Percentiles rank a stretch among this genome's conserved stretches.
Conservation (phyloP, 805 yeast species). For the Saccharomycopsis fermentans region DNA sequence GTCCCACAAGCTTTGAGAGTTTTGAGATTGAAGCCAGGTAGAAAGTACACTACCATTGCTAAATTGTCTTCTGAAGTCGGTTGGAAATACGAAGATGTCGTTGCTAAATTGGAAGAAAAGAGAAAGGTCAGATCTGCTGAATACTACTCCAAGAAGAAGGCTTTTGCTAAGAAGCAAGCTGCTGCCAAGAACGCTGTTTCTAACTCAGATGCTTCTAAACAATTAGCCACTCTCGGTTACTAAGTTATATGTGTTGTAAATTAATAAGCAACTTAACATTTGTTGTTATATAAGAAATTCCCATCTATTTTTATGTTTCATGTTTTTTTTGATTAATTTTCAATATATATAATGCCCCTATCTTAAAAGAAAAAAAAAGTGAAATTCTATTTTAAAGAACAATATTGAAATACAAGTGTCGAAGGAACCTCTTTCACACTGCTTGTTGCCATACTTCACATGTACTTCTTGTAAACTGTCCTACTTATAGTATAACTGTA, state of each 20-base stretch:
- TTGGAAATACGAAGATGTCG: slow-evolving; percentile 99
- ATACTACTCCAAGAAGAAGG: slow-evolving; percentile 97
- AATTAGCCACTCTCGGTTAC: slow-evolving; percentile 96
- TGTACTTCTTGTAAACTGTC: not conserved
- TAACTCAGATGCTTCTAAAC: slow-evolving; percentile 81
- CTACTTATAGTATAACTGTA: not conserved
- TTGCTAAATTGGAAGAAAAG: slow-evolving; percentile 96
- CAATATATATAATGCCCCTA: not conserved
- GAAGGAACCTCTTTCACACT: not conserved
- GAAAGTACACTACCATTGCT: slow-evolving; percentile 98
- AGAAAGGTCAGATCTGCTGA: slow-evolving; percentile 98
- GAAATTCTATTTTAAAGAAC: not conserved
- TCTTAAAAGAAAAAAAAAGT: slow-evolving; percentile 1
- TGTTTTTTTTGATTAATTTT: slow-evolving; percentile 1
- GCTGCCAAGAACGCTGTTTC: slow-evolving; percentile 84
- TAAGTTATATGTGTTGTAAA: slow-evolving; percentile 32
- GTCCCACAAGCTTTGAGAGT: slow-evolving; percentile 99
- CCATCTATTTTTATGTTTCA: not conserved
- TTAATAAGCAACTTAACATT: slow-evolving; percentile 1
- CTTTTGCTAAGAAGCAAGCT: slow-evolving; percentile 84
- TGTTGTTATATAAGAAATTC: slow-evolving; percentile 1
- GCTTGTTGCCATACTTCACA: too few relatives aligned
- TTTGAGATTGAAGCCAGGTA: slow-evolving; percentile 97
- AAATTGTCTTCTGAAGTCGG: slow-evolving; percentile 95
- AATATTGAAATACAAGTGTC: not conserved